Conservation (phyloP, 1,284 basidiomycete species). For the Puccinia horiana region DNA sequence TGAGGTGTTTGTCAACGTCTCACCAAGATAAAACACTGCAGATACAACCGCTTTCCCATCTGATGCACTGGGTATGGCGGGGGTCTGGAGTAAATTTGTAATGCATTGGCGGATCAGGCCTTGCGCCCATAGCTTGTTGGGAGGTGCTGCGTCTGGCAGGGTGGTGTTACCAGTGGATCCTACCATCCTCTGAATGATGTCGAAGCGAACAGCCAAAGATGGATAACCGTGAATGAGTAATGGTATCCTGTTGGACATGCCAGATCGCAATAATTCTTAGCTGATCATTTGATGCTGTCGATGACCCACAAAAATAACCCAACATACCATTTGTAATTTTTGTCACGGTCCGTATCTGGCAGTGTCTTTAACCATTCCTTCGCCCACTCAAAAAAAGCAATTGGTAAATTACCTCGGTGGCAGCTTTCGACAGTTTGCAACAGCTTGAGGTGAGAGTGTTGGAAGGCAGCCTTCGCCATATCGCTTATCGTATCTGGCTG, state of each 20-base stretch:
- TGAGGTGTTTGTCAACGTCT: not conserved
- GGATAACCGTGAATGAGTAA: not conserved
- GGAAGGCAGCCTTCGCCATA: not conserved
- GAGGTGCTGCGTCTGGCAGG: not conserved
- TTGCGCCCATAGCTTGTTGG: not conserved
- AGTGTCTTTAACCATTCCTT: not conserved
- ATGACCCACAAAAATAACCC: not conserved
- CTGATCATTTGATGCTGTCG: not conserved
- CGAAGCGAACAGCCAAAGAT: not conserved
- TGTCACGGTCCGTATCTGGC: not conserved
- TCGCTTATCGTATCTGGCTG: not conserved
- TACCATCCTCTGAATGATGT: not conserved
- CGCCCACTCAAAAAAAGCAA: slow-evolving; percentile 7
- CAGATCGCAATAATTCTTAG: too few species aligned
- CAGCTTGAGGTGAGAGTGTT: slow-evolving; percentile 1
- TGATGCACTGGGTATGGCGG: not conserved
- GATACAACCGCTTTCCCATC: not conserved
- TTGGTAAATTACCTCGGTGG: not conserved
- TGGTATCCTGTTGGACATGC: not conserved
- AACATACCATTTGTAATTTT: not conserved
- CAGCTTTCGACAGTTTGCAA: not conserved
- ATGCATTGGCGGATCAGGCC: not conserved
- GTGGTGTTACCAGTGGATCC: not conserved
- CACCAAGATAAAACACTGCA: not conserved
- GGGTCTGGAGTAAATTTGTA: not conserved